Base-by-base conservation (phyloP, 208 protist genomes). In the Acanthamoeba castellanii region DNA sequence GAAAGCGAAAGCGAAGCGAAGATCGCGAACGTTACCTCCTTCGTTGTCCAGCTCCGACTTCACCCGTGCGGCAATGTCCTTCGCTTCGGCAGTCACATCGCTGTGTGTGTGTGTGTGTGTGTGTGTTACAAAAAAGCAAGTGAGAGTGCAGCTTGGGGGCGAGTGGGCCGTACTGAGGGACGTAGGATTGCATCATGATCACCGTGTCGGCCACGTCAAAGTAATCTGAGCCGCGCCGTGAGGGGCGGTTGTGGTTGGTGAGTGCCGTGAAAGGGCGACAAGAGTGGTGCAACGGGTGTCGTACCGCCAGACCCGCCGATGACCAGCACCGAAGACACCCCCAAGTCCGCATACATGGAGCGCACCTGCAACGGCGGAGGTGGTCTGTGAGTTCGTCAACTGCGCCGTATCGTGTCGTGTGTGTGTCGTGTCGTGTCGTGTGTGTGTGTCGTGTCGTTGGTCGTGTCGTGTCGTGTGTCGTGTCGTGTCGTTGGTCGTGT, bases 151-250 rank as follows among this genome's bases (percentile, higher is more conserved):
- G 72, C 64, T 9, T 22, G 45, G 50, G 50, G 13, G 50, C 68
- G 1, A 55, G 18, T 57, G 18, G 45, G 22, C 81, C 74, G 25
- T 64, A 87, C 78, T 34, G 78, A 34, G 85, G 66, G 3, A 88
- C 61, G 95, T 99, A 99, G 30, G 94, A 34, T 95, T 98, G 96
- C 97, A 99, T 97, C 85, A 98, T 96, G 1, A 99, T 94, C 22
- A 99, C 98, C 14, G 96, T 94, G 94, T 99, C 97, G 0, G 98
- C 98, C 30, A 98, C 96, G 34, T 98, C 94, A 91, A 99, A 99
- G 96, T 98, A 99, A 95, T 99, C 89, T 92, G 55, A 45, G 27
- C 9, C 32, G 14, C 32, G 68, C 11, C 37, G 30, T 5, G 37
- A 45, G 68, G 68, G 20, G 64, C n/a, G 20, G 64, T 27, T 72